Conservation (phyloP, 805 yeast genomes). For the Wickerhamomyces queroliae region DNA sequence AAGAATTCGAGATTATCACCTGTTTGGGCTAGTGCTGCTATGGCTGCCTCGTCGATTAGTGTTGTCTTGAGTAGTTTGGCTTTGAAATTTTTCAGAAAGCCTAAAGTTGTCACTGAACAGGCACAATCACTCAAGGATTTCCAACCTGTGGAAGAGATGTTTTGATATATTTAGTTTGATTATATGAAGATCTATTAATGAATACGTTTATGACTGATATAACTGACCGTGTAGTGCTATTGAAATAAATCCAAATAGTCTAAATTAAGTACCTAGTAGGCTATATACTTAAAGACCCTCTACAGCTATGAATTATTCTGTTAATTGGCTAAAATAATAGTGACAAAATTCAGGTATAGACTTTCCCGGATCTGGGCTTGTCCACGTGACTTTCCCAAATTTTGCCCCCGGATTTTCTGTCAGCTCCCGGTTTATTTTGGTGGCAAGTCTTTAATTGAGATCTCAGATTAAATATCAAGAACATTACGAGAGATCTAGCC, state of each 20-base stretch:
- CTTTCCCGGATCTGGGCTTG: too few relatives aligned
- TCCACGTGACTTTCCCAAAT: neutral
- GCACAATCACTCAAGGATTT: conserved; percentile 8
- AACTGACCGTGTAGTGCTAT: too few relatives aligned
- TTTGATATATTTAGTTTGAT: neutral
- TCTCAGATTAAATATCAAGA: neutral
- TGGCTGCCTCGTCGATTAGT: conserved; percentile 55
- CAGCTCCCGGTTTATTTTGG: neutral
- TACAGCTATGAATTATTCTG: too few relatives aligned
- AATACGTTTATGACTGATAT: too few relatives aligned
- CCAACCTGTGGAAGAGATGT: conserved; percentile 8
- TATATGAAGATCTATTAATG: neutral
- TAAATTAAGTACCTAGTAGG: too few relatives aligned
- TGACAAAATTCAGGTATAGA: too few relatives aligned
- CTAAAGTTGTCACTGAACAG: conserved; percentile 11
- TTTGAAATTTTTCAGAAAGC: conserved; percentile 40
- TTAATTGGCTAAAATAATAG: too few relatives aligned
- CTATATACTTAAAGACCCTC: too few relatives aligned
- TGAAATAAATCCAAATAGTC: too few relatives aligned
- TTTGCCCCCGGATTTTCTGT: too few relatives aligned
- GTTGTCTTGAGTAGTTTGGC: conserved; percentile 54
- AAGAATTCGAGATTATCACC: conserved; percentile 49
- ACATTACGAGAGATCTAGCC: too few relatives aligned
- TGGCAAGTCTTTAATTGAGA: neutral
- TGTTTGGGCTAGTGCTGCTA: conserved; percentile 64